Percentiles rank a stretch among this genome's conserved stretches.
Conservation (phyloP, 2,329 filamentous ascomycete genomes). For the Phialophora verrucosa region DNA sequence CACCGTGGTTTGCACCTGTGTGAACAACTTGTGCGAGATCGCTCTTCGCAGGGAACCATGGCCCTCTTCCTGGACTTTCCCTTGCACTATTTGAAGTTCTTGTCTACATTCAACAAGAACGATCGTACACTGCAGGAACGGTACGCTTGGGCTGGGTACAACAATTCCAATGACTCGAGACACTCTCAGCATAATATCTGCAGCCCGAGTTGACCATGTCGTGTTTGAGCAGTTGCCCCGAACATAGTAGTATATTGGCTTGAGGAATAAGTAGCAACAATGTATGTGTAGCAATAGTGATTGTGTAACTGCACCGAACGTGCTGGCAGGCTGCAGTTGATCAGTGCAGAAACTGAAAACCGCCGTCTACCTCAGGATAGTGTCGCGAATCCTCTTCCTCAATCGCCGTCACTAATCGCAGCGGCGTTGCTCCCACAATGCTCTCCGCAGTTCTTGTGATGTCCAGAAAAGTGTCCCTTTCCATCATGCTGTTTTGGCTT, state of each 20-base stretch:
- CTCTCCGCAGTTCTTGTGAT: conserved; percentile 2
- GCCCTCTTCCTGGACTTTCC: too few species aligned
- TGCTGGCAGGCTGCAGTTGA: background rate
- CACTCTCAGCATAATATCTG: background rate
- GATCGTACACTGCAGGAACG: background rate
- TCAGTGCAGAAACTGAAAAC: background rate
- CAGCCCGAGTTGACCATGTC: background rate
- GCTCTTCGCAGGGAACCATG: background rate
- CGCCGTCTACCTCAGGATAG: background rate
- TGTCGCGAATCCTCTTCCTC: background rate
- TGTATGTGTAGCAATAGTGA: background rate
- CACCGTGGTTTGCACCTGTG: background rate
- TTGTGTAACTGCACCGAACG: background rate
- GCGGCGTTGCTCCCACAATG: background rate
- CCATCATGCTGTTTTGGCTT: conserved; percentile 5
- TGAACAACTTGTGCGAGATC: too few species aligned
- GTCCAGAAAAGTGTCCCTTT: conserved; percentile 2
- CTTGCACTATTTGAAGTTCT: background rate
- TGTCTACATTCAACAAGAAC: background rate
- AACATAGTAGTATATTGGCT: background rate
- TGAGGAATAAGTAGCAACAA: background rate
- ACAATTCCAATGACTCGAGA: background rate
- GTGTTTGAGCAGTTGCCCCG: background rate
- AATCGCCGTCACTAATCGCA: background rate
- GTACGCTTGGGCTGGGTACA: background rate